Evolutionary conservation across 2,329 filamentous ascomycete species (phyloP).

Genomic region (Stemphylium beticola): DNA sequence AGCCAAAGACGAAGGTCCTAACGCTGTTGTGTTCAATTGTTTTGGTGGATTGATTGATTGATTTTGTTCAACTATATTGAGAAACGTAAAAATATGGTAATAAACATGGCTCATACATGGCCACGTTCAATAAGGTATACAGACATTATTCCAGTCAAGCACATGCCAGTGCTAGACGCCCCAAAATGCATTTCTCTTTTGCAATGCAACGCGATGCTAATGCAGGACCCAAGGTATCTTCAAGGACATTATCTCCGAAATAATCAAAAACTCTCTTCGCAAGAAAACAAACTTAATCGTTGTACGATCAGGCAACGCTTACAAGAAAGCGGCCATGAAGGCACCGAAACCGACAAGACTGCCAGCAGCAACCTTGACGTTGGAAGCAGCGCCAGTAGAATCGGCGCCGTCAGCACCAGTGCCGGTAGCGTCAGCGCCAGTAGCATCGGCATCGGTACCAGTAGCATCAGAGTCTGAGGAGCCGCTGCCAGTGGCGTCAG

Average conservation of each 20-base stretch:
- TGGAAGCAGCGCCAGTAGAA: slow-evolving; percentile 36
- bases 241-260: slow-evolving; percentile 32
- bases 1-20: no score
- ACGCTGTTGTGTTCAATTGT: background rate
- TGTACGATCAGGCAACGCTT: slow-evolving; percentile 14
- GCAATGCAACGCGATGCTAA: slow-evolving; percentile 23
- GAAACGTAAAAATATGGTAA: slow-evolving; percentile 3
- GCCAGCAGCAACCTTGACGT: slow-evolving; percentile 40
- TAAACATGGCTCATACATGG: slow-evolving; percentile 8
- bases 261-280: background rate
- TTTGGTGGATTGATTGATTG: slow-evolving; percentile 14
- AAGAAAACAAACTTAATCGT: background rate
- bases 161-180: slow-evolving; percentile 32
- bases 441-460: slow-evolving; percentile 17
- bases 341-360: slow-evolving; percentile 44
- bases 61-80: slow-evolving; percentile 13
- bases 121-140: slow-evolving; percentile 12
- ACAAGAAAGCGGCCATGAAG: slow-evolving; percentile 47
- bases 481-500: slow-evolving; percentile 15
- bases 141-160: slow-evolving; percentile 20
- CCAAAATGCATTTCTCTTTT: background rate
- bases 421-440: slow-evolving; percentile 17
- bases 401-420: slow-evolving; percentile 15
- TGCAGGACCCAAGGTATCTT: slow-evolving; percentile 40
- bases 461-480: slow-evolving; percentile 24